Percentiles rank a stretch among this genome's conserved stretches.
phyloP scores from a whole-genome alignment of 1,139 yeast species.

The Taiozyma sp. region DNA sequence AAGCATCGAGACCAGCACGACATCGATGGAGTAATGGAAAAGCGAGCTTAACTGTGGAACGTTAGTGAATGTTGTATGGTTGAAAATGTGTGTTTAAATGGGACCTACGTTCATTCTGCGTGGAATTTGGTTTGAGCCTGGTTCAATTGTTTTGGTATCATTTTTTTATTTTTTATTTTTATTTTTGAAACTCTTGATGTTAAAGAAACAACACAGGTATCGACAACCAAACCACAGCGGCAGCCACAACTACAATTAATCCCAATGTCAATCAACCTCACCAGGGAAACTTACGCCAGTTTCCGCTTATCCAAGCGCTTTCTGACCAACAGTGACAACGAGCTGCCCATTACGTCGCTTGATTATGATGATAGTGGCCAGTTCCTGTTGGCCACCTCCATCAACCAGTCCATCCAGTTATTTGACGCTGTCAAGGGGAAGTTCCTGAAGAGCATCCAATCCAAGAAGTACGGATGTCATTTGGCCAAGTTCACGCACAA shows the following conservation, averaged over 20 bases:
- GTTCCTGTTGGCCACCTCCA: constrained; percentile 69
- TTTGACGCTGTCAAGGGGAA: constrained; percentile 71
- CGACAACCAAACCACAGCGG: too few species aligned
- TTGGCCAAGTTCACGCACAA: constrained; percentile 81
- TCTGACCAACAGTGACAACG: constrained; percentile 32
- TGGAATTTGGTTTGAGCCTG: too few species aligned
- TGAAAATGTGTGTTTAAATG: neutral
- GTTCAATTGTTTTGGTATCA: too few species aligned
- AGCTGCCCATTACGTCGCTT: constrained; percentile 67
- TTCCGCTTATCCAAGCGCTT: neutral
- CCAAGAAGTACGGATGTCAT: constrained; percentile 91
- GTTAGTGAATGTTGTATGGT: neutral
- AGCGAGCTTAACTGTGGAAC: neutral
- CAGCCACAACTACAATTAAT: too few species aligned
- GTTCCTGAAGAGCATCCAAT: constrained; percentile 60
- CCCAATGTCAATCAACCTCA: neutral
- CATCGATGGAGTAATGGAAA: neutral
- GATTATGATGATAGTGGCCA: constrained; percentile 88
- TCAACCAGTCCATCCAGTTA: constrained; percentile 79
- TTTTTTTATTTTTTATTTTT: too few species aligned
- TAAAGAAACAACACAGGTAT: too few species aligned
- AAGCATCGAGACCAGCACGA: neutral
- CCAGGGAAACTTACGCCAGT: neutral
- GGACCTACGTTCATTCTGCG: too few species aligned
- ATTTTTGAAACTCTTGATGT: too few species aligned